phyloP scores from a whole-genome alignment of 768 basidiomycete genomes.

The Dacryopinax primogenitus region DNA sequence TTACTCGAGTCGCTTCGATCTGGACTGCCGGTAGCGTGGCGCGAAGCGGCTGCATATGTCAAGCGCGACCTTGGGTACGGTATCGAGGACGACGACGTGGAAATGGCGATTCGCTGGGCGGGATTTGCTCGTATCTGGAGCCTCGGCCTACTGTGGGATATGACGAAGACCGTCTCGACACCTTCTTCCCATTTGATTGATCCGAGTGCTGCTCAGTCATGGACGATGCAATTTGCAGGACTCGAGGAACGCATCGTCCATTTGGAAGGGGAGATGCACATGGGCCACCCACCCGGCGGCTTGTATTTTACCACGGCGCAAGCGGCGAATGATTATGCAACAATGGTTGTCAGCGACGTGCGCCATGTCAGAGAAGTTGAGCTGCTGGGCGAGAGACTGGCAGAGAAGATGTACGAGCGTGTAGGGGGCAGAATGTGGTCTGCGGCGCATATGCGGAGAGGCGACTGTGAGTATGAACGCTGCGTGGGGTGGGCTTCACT shows the following conservation, averaged over 20 bases:
- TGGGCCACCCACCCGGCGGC: slow-evolving; percentile 7
- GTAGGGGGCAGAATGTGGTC: slow-evolving; percentile 11
- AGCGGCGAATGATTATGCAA: not conserved
- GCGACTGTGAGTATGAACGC: slow-evolving; percentile 5
- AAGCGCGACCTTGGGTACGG: not conserved
- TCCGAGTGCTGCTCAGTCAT: not conserved
- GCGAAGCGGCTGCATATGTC: not conserved
- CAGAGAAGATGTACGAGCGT: slow-evolving; percentile 7
- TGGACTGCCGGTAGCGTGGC: not conserved
- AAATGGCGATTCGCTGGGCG: not conserved
- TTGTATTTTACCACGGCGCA: slow-evolving; percentile 2
- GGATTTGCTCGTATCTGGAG: not conserved
- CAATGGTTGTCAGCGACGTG: not conserved
- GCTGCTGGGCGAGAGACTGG: not conserved
- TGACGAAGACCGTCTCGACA: not conserved
- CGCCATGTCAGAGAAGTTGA: not conserved
- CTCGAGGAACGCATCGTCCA: not conserved
- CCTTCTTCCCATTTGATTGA: not conserved
- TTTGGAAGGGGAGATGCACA: not conserved
- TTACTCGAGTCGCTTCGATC: not conserved
- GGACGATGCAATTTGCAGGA: not conserved
- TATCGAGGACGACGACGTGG: not conserved
- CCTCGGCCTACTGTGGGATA: not conserved
- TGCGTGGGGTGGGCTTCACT: not conserved
- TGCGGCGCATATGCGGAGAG: slow-evolving; percentile 13